phyloP scores from a whole-genome alignment of 768 basidiomycete species.

The Paxillus ammoniavirescens region DNA sequence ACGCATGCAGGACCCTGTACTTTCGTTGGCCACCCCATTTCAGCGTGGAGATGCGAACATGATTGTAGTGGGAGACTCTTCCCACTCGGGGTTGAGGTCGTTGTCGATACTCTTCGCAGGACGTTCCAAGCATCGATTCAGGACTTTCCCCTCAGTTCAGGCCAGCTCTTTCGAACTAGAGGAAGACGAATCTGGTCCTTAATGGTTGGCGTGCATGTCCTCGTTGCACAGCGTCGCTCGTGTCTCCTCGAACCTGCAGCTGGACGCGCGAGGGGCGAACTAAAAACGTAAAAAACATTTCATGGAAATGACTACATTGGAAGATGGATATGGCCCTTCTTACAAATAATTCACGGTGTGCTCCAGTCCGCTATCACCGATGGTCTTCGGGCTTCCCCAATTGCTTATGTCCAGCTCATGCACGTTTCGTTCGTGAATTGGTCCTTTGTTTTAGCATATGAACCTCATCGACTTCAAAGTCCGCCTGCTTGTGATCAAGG shows the following conservation, averaged over 20 bases:
- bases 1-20: slow-evolving; percentile 24
- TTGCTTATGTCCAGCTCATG: not conserved
- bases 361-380: not conserved
- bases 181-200: slow-evolving; percentile 30
- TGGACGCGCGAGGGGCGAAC: slow-evolving; percentile 10
- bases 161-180: not conserved
- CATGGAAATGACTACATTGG: not conserved
- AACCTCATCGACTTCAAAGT: not conserved
- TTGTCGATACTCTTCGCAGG: not conserved
- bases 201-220: slow-evolving; percentile 39
- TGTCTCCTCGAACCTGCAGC: slow-evolving; percentile 34
- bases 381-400: not conserved
- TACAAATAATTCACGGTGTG: slow-evolving; percentile 61
- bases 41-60: slow-evolving; percentile 34
- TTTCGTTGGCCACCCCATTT: slow-evolving; percentile 46
- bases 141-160: not conserved
- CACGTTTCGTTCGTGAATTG: not conserved
- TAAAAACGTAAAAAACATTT: not conserved
- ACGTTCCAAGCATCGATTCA: not conserved
- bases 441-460: not conserved
- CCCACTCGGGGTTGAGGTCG: slow-evolving; percentile 20
- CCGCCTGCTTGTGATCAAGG: not conserved
- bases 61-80: slow-evolving; percentile 36
- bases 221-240: slow-evolving; percentile 48
- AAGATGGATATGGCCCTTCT: slow-evolving; percentile 50